Percentiles rank a stretch among this genome's conserved stretches.
Conservation (phyloP, 108 stramenopile species). For the Fragilariopsis cylindrus region DNA sequence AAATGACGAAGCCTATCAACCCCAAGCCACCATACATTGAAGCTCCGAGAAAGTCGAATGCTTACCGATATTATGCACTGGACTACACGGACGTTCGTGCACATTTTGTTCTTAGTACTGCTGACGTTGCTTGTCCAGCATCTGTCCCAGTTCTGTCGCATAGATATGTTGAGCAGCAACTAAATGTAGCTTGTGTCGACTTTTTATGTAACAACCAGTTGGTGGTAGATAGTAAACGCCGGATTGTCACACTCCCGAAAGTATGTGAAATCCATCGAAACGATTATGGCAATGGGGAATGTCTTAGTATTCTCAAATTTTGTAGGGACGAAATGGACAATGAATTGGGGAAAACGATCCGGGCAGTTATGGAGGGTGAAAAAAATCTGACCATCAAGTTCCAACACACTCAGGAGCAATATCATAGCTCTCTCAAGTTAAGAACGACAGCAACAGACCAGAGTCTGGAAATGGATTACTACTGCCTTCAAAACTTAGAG, state of each 20-base stretch:
- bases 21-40: conserved; percentile 71
- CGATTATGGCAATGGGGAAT: conserved; percentile 76
- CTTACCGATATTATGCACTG: conserved; percentile 73
- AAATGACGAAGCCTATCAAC: conserved; percentile 58
- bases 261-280: conserved; percentile 81
- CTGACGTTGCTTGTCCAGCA: conserved; percentile 56
- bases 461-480: conserved; percentile 9
- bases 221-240: conserved; percentile 56
- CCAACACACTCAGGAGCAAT: conserved; percentile 33
- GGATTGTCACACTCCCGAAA: conserved; percentile 70
- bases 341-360: conserved; percentile 13
- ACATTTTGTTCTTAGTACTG: conserved; percentile 79
- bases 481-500: background rate
- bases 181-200: conserved; percentile 48
- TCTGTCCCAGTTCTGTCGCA: conserved; percentile 55
- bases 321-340: conserved; percentile 62
- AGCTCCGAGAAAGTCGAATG: conserved; percentile 68
- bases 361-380: conserved; percentile 20
- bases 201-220: conserved; percentile 64
- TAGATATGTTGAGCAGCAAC: conserved; percentile 68
- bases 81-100: conserved; percentile 64
- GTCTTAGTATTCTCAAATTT: conserved; percentile 42
- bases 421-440: conserved; percentile 32
- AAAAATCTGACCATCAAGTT: conserved; percentile 27
- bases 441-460: conserved; percentile 9